These are phyloP conservation scores for Chrysophaeum taylorii DNA, from an alignment of 352 stramenopile genomes.

Conservation along the genomic window DNA sequence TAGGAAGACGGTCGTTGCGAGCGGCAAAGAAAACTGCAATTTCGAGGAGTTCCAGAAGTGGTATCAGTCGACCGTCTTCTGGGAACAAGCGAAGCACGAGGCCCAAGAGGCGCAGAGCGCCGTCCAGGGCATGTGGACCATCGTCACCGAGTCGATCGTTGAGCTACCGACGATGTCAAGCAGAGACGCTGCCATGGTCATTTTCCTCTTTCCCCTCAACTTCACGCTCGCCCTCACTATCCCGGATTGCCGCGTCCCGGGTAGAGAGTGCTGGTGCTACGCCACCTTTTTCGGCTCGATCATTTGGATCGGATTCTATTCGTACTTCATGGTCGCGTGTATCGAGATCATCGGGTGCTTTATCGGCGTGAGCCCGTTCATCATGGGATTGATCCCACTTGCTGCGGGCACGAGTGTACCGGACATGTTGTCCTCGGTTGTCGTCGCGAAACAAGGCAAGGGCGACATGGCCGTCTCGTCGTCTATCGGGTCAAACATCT, in stretches of 20 bases:
- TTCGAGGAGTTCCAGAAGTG: constrained; percentile 32
- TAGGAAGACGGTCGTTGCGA: constrained; percentile 4
- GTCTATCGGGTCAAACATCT: constrained; percentile 43
- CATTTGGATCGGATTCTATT: constrained; percentile 31
- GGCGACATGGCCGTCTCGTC: constrained; percentile 36
- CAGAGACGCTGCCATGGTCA: constrained; percentile 16
- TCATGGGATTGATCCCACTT: constrained; percentile 38
- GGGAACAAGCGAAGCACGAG: constrained; percentile 3
- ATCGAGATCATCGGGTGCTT: constrained; percentile 46
- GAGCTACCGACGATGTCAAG: neutral
- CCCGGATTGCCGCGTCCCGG: constrained; percentile 26
- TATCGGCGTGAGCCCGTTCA: constrained; percentile 32
- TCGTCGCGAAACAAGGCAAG: constrained; percentile 34
- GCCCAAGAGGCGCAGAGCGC: neutral
- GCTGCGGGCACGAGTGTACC: constrained; percentile 34
- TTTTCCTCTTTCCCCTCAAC: constrained; percentile 21
- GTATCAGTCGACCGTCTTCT: constrained; percentile 21
- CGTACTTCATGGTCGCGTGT: constrained; percentile 31
- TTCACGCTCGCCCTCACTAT: constrained; percentile 29
- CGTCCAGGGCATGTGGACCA: neutral
- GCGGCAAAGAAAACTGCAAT: constrained; percentile 7
- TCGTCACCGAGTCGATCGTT: constrained; percentile 12
- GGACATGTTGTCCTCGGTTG: constrained; percentile 34
- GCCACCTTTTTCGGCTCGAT: constrained; percentile 31
- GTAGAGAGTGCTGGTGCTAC: constrained; percentile 22